Percentiles rank a stretch among this genome's conserved stretches.
phyloP scores from a whole-genome alignment of 768 basidiomycete species.

The Boletus tomentosulus region DNA sequence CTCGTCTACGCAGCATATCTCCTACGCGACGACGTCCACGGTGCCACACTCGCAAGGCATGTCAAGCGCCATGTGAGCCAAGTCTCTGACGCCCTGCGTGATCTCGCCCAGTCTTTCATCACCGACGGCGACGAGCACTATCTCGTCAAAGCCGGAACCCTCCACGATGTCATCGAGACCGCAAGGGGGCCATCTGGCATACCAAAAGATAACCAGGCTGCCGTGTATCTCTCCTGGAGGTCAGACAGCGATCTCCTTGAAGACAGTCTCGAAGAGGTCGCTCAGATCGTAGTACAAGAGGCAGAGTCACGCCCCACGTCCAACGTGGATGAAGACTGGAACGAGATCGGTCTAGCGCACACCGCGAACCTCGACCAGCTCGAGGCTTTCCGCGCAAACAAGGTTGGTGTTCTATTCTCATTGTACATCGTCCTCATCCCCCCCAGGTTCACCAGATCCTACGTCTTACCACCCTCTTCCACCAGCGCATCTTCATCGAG shows the following conservation, averaged over 20 bases:
- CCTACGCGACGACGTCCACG: conserved; percentile 40
- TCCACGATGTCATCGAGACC: conserved; percentile 57
- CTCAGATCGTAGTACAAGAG: conserved; percentile 48
- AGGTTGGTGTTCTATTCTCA: conserved; percentile 37
- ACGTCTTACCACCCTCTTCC: conserved; percentile 56
- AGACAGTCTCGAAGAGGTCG: conserved; percentile 58
- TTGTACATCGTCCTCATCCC: conserved; percentile 1
- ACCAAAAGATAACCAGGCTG: conserved; percentile 52
- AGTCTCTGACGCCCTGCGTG: conserved; percentile 41
- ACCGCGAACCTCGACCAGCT: conserved; percentile 40
- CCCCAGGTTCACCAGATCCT: conserved; percentile 55
- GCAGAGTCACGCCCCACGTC: conserved; percentile 20
- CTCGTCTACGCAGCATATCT: conserved; percentile 49
- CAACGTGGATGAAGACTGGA: conserved; percentile 52
- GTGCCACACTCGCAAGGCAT: conserved; percentile 45
- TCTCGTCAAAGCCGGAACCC: conserved; percentile 51
- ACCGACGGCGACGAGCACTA: conserved; percentile 43
- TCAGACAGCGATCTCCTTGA: conserved; percentile 53
- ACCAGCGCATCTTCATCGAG: conserved; percentile 55
- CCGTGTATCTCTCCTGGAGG: conserved; percentile 51
- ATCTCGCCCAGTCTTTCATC: conserved; percentile 44
- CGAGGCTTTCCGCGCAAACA: conserved; percentile 57
- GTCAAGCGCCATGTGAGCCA: conserved; percentile 36
- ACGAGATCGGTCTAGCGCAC: conserved; percentile 50
- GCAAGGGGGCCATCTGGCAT: conserved; percentile 46